These are phyloP conservation scores for Pleurozium schreberi DNA, from an alignment of 225 moss, liverwort and hornwort species.

Conservation along the genomic window DNA sequence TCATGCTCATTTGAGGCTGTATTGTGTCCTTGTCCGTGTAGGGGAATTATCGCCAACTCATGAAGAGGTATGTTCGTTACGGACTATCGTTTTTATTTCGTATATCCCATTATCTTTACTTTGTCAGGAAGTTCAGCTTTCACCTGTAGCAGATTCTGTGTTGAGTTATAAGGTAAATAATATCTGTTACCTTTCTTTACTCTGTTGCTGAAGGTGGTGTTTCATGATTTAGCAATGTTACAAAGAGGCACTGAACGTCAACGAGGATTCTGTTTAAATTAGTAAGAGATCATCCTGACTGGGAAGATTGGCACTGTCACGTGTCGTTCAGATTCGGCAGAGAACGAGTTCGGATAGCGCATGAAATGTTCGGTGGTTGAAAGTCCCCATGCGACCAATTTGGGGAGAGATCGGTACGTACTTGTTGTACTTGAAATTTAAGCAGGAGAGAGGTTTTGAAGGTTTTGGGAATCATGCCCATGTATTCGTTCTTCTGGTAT, in stretches of 20 bases:
- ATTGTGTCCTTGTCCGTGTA: slow-evolving; percentile 84
- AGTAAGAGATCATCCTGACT: background rate
- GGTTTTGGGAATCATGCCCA: background rate
- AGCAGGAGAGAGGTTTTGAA: background rate
- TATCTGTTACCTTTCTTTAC: background rate
- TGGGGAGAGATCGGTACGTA: background rate
- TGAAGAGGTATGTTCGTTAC: slow-evolving; percentile 60
- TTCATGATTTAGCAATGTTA: too few species aligned
- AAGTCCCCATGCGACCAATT: background rate
- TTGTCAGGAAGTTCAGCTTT: background rate
- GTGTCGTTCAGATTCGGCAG: background rate
- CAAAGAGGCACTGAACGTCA: background rate
- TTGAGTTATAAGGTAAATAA: background rate
- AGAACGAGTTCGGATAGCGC: background rate
- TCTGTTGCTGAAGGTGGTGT: too few species aligned
- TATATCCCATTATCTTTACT: background rate
- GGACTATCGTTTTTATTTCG: background rate
- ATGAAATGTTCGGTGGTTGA: background rate
- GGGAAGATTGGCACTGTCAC: background rate
- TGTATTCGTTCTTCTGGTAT: background rate
- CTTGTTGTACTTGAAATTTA: background rate
- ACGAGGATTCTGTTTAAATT: background rate
- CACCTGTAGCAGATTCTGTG: background rate
- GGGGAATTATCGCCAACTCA: slow-evolving; percentile 81
- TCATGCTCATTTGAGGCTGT: slow-evolving; percentile 85